phyloP scores from a whole-genome alignment of 148 eudicot species.

The Chenopodium berlandieri region DNA sequence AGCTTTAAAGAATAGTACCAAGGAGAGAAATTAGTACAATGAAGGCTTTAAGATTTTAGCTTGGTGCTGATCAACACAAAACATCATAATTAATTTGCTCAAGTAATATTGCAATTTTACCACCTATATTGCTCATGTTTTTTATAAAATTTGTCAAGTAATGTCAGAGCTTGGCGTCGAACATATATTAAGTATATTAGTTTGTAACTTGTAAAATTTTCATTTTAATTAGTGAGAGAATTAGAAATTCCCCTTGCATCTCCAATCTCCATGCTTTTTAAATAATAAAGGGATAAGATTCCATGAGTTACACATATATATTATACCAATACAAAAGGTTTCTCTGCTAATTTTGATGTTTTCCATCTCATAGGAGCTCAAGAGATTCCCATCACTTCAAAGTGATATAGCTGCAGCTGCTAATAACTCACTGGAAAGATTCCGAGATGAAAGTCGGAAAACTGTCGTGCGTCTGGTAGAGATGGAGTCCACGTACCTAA shows the following conservation, averaged over 20 bases:
- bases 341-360: not conserved
- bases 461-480: constrained; percentile 88
- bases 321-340: not conserved
- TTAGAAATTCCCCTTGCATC: not conserved
- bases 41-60: not conserved
- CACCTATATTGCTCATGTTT: not conserved
- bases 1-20: not conserved
- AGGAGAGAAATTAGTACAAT: not conserved
- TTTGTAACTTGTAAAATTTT: not conserved
- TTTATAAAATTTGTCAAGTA: not conserved
- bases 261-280: not conserved
- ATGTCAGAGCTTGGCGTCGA: not conserved
- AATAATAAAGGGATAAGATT: not conserved
- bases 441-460: constrained; percentile 92
- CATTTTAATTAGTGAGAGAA: not conserved
- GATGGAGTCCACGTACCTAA: constrained; percentile 93
- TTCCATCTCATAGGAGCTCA: constrained; percentile 61
- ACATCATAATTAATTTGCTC: not conserved
- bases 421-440: constrained; percentile 77
- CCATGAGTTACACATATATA: not conserved
- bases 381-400: constrained; percentile 93
- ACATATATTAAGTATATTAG: not conserved
- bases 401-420: constrained; percentile 89
- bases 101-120: not conserved
- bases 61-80: not conserved